Conservation (phyloP, 129 eudicot species). For the Mikania micrantha region DNA sequence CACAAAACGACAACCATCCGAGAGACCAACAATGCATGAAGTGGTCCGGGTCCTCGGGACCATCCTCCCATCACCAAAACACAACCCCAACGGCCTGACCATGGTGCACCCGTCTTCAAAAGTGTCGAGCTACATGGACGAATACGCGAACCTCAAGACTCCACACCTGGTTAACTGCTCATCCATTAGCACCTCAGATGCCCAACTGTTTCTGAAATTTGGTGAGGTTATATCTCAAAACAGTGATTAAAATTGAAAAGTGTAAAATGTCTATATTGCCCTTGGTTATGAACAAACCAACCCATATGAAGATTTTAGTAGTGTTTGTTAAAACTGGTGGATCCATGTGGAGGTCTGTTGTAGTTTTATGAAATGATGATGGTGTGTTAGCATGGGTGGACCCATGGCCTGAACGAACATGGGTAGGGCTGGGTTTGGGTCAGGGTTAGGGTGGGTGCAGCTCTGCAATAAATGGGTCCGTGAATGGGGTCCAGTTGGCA, state of each 20-base stretch:
- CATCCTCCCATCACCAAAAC: constrained; percentile 43
- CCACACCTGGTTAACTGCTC: constrained; percentile 85
- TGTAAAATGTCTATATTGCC: constrained; percentile 29
- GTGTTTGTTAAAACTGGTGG: background rate
- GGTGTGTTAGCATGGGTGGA: constrained; percentile 15
- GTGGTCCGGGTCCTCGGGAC: constrained; percentile 79
- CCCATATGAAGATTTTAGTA: background rate
- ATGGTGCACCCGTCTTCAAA: constrained; percentile 42
- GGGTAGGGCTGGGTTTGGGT: constrained; percentile 18
- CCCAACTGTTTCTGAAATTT: constrained; percentile 84
- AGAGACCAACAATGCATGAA: constrained; percentile 96
- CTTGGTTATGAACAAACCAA: constrained; percentile 17
- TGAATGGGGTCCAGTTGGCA: constrained; percentile 25
- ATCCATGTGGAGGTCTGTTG: constrained; percentile 26
- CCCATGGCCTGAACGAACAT: constrained; percentile 9
- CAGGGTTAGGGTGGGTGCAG: background rate
- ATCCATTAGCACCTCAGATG: constrained; percentile 94
- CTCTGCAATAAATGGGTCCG: constrained; percentile 1
- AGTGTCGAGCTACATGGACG: constrained; percentile 72
- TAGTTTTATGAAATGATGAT: constrained; percentile 25
- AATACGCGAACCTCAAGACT: constrained; percentile 81
- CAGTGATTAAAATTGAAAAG: constrained; percentile 25
- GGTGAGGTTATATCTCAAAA: constrained; percentile 97
- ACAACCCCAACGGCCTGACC: constrained; percentile 6
- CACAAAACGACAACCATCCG: constrained; percentile 82